Evolutionary conservation across 2,329 filamentous ascomycete genomes (phyloP).

Genomic region (Proliferodiscus dingleyae): DNA sequence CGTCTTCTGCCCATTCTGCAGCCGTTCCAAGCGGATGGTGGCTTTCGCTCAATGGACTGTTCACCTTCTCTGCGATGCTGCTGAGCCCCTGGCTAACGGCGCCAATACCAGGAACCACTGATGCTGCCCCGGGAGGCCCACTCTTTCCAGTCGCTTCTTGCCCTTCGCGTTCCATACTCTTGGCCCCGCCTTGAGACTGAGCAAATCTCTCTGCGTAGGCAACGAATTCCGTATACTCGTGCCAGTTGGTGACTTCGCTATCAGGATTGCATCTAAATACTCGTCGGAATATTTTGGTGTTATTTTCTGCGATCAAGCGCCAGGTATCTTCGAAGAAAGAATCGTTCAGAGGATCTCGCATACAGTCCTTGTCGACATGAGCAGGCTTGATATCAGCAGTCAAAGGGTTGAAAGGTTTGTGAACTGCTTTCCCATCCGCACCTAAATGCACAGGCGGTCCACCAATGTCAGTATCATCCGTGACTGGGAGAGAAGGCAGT

Average conservation of each 20-base stretch:
- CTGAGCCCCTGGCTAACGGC: slow-evolving; percentile 16
- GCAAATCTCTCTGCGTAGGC: slow-evolving; percentile 73
- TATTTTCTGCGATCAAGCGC: slow-evolving; percentile 84
- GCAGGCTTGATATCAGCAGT: slow-evolving; percentile 68
- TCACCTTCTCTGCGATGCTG: slow-evolving; percentile 24
- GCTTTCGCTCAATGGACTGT: slow-evolving; percentile 10
- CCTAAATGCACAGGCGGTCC: slow-evolving; percentile 61
- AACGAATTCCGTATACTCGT: slow-evolving; percentile 60
- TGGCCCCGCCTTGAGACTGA: slow-evolving; percentile 34
- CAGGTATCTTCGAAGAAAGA: slow-evolving; percentile 84
- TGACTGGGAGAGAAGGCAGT: slow-evolving; percentile 62
- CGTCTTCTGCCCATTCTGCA: slow-evolving; percentile 25
- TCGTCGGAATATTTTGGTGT: slow-evolving; percentile 87
- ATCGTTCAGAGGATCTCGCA: slow-evolving; percentile 81
- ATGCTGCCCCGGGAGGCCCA: slow-evolving; percentile 27
- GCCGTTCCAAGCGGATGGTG: slow-evolving; percentile 24
- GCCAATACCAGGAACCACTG: slow-evolving; percentile 7
- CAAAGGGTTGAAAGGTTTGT: slow-evolving; percentile 45
- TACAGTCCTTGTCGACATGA: slow-evolving; percentile 81
- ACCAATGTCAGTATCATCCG: slow-evolving; percentile 78
- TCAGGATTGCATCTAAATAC: slow-evolving; percentile 98
- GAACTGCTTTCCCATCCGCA: slow-evolving; percentile 44
- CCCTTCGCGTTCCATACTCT: slow-evolving; percentile 29
- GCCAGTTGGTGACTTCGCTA: slow-evolving; percentile 88
- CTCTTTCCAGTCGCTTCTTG: slow-evolving; percentile 29